Percentiles rank a stretch among this genome's conserved stretches.
These are phyloP conservation scores for Salix purpurea DNA, from an alignment of 345 rosid genomes.

Conservation along the genomic window DNA sequence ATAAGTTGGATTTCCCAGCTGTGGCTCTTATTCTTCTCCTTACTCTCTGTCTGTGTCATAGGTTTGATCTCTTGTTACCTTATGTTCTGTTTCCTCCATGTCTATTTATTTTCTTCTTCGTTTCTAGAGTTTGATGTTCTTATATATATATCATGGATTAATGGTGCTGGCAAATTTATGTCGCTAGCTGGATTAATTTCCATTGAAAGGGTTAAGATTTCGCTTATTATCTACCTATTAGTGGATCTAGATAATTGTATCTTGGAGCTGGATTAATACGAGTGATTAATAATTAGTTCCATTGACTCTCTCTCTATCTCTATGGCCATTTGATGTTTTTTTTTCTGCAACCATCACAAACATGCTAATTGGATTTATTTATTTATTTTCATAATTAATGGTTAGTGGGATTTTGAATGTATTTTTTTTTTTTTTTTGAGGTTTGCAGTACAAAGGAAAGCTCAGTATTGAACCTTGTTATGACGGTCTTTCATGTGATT, in stretches of 20 bases:
- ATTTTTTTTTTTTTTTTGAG: not conserved
- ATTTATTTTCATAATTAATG: not conserved
- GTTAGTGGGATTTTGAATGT: constrained; percentile 21
- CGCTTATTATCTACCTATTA: not conserved
- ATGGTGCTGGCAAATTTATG: constrained; percentile 2
- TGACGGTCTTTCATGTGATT: constrained; percentile 78
- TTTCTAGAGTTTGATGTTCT: not conserved
- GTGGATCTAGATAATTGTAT: constrained; percentile 6
- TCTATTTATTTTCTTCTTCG: not conserved
- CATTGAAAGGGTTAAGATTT: constrained; percentile 9
- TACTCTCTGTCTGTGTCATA: constrained; percentile 76
- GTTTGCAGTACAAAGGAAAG: constrained; percentile 87
- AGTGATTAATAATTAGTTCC: constrained; percentile 6
- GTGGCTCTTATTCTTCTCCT: constrained; percentile 81
- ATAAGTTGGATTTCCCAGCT: constrained; percentile 77
- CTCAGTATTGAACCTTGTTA: constrained; percentile 68
- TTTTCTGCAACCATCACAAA: not conserved
- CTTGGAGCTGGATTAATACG: not conserved
- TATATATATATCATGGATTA: not conserved
- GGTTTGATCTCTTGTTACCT: constrained; percentile 34
- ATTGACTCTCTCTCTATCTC: constrained; percentile 1
- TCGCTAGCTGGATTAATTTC: not conserved
- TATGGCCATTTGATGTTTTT: not conserved
- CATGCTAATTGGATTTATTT: not conserved
- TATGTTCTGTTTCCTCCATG: not conserved